Evolutionary conservation across 1,139 yeast species (phyloP), one percentile per base, ranked within the genome.

Genomic region (Nakaseomyces kungkrabaensis): DNA sequence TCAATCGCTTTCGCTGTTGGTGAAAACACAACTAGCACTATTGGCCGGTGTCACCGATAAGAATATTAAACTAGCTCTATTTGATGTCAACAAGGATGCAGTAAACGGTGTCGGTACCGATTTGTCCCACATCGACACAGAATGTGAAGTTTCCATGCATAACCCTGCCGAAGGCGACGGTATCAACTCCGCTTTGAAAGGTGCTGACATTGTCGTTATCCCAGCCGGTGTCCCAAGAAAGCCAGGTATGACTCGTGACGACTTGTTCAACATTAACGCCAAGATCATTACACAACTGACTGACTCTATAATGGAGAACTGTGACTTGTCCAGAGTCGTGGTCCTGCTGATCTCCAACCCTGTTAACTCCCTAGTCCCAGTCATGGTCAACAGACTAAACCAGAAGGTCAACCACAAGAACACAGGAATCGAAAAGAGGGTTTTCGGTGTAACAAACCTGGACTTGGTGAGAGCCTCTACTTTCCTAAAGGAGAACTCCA

Each of bases 161-260:
- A 74, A 83, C 58, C 90, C 94, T 54, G 9, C 9, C 17, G 43
- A 40, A 26, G 81, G 77, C 49, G 76, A 75, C 37, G 84, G 82
- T 8, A 67, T 81, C 42, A 62, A 68, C 47, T 63, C 61, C 42
- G 94, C 96, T 29, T 75, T 90, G 59, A 70, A 76, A 48, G 85
- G 81, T 48, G 75, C 95, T 29, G 85, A 85, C 62, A 76, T 89
- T 55, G 85, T 90, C 56, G 80, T 90, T 53, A 85, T 90, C 67
- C 96, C 97, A 56, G 97, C 97, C 47, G 97, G 97, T 67, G 87
- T 90, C 52, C 97, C 97, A 68, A 82, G 97, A 75, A 90, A 90
- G 75, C 97, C 97, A 51, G 97, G 97, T 60, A 90, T 90, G 97
- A 86, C 97, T 58, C 82, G 97, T 71, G 97, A 90, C 68, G 97